Base-by-base conservation (phyloP, 164 flowering plant genomes). In the Warburgia ugandensis region DNA sequence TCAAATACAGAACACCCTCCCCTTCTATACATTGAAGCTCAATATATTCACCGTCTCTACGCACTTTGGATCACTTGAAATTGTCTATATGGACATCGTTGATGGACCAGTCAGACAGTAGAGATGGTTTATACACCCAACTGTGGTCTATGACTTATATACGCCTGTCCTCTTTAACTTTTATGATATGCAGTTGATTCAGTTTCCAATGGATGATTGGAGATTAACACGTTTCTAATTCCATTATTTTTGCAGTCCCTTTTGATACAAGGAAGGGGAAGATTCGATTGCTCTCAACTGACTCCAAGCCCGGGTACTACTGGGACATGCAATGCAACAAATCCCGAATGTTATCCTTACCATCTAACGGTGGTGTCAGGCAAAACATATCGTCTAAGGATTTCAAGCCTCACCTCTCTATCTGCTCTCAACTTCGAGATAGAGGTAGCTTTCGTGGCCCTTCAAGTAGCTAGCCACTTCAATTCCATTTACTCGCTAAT, bases 261-360 rank as follows among this genome's bases (percentile, higher is more conserved):
- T 49, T 53, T 91, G 58, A 83, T 91, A 13, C 78, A 91, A 59
- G 97, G 97, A 41, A 79, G 65, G 58, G 96, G 91, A 56, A 78
- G 61, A 46, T 91, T 66, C 75, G 64, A 83, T 37, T 87, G 97
- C 67, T 76, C 83, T 13, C 20, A n/a, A 1, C 32, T 67, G 19
- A 22, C 32, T 12, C 45, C 76, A 7, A 54, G 52, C 35, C 6
- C 33, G 19, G 20, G 23, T 49, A 11, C 17, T 5, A 7, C 71
- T 1, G 73, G 59, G 4, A 30, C 54, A 0, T 90, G 97, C 50
- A 90, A 86, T 38, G 38, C 71, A 5, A 64, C 84, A 0, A 65
- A 56, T 28, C 79, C 90, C 0, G 78, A 87, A 38, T 91, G 96
- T 46, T 39, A 77, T 16, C 96, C 78, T 7, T 77, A 66, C 50